These are phyloP conservation scores for Lathyrus oleraceus DNA, from an alignment of 306 rosid genomes.

Conservation along the genomic window DNA sequence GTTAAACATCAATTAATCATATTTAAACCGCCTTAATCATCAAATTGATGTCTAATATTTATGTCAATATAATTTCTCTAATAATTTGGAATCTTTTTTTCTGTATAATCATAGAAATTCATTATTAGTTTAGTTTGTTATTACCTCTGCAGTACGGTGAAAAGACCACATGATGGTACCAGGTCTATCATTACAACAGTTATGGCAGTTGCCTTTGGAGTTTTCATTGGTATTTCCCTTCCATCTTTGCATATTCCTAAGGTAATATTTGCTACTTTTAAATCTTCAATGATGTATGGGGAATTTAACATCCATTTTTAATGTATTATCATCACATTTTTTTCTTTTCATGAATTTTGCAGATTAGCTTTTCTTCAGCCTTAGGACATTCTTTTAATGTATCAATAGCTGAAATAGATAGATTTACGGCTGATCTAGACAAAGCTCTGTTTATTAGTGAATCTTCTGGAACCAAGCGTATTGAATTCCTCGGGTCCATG, in stretches of 20 bases:
- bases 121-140: conserved; percentile 15
- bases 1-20: neutral
- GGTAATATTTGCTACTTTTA: conserved; percentile 50
- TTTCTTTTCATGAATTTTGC: conserved; percentile 42
- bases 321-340: neutral
- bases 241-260: conserved; percentile 56
- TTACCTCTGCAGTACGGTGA: conserved; percentile 48
- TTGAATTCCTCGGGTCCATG: conserved; percentile 61
- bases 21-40: neutral
- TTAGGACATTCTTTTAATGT: conserved; percentile 64
- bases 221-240: conserved; percentile 75
- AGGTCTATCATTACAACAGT: conserved; percentile 55
- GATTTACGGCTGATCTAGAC: conserved; percentile 41
- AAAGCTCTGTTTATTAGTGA: conserved; percentile 40
- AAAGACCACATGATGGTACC: conserved; percentile 60
- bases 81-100: neutral
- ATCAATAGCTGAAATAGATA: conserved; percentile 59
- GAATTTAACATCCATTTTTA: conserved; percentile 30
- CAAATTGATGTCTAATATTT: neutral
- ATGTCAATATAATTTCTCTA: neutral
- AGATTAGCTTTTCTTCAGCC: conserved; percentile 75
- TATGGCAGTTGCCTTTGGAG: conserved; percentile 72
- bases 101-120: neutral
- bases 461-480: conserved; percentile 40
- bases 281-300: neutral